Percentiles rank a stretch among this genome's conserved stretches.
Evolutionary conservation across 148 eudicot species (phyloP).

Genomic region (Spergularia marina): DNA sequence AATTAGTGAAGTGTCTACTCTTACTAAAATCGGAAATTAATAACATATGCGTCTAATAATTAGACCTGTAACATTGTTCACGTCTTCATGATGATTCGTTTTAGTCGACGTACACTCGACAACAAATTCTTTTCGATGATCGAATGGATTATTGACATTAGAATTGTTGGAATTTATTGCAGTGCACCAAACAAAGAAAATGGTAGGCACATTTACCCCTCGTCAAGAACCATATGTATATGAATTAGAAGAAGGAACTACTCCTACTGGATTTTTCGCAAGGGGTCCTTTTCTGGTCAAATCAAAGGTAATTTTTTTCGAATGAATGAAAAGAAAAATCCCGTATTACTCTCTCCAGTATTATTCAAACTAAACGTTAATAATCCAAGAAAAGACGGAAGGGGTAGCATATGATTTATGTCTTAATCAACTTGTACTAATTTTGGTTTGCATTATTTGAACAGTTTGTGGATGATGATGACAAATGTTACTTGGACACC

Average conservation of each 20-base stretch:
- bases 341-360: not conserved
- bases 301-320: slow-evolving; percentile 25
- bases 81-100: too few relatives aligned
- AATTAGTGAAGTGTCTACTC: too few relatives aligned
- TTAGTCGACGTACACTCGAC: too few relatives aligned
- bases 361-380: not conserved
- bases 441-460: slow-evolving; percentile 1
- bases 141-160: not conserved
- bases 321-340: too few relatives aligned
- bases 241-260: slow-evolving; percentile 40
- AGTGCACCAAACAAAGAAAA: slow-evolving; percentile 34
- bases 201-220: slow-evolving; percentile 34
- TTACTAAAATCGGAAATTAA: too few relatives aligned
- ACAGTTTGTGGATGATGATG: slow-evolving; percentile 48
- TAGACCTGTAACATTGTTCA: too few relatives aligned
- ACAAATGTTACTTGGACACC: slow-evolving; percentile 40
- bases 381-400: too few relatives aligned
- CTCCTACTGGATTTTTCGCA: slow-evolving; percentile 38
- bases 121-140: too few relatives aligned
- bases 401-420: not conserved
- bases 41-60: too few relatives aligned
- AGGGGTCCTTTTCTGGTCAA: slow-evolving; percentile 38
- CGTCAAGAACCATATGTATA: slow-evolving; percentile 36
- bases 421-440: not conserved
- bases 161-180: slow-evolving; percentile 3